Evolutionary conservation across 495 filamentous ascomycete species (phyloP).

Genomic region (Tuber melanosporum): DNA sequence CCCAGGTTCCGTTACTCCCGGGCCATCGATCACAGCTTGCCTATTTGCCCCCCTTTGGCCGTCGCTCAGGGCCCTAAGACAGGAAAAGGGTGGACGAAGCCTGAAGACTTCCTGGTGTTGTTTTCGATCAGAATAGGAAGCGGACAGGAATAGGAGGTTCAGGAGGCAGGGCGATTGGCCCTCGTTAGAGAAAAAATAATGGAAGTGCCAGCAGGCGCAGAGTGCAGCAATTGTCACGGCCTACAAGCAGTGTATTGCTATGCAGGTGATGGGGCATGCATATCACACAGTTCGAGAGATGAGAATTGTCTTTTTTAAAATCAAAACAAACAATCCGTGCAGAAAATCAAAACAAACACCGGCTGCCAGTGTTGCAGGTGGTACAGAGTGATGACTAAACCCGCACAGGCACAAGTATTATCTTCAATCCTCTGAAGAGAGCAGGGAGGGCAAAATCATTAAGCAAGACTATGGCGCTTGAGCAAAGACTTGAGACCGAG

Average conservation of each 20-base stretch:
- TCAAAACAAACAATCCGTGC: slow-evolving; percentile 20
- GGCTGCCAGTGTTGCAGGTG: not conserved
- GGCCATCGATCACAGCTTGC: slow-evolving; percentile 13
- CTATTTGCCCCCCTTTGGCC: slow-evolving; percentile 1
- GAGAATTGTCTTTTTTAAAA: not conserved
- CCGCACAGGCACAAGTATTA: not conserved
- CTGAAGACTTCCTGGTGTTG: not conserved
- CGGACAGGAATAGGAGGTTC: slow-evolving; percentile 8
- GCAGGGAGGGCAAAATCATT: not conserved
- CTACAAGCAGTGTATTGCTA: not conserved
- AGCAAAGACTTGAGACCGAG: no score
- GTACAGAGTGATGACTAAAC: not conserved
- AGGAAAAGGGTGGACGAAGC: slow-evolving; percentile 3
- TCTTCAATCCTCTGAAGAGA: no score
- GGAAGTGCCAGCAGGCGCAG: slow-evolving; percentile 17
- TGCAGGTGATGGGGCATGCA: slow-evolving; percentile 14
- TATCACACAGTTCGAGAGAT: not conserved
- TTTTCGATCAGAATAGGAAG: slow-evolving; percentile 11
- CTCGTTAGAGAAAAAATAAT: slow-evolving; percentile 9
- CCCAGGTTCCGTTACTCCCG: slow-evolving; percentile 13
- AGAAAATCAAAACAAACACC: slow-evolving; percentile 23
- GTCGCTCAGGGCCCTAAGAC: slow-evolving; percentile 5
- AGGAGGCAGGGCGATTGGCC: slow-evolving; percentile 14
- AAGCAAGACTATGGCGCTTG: no score
- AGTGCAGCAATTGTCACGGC: slow-evolving; percentile 23